Conservation (phyloP, 768 basidiomycete species). For the Coprinopsis cinerea region DNA sequence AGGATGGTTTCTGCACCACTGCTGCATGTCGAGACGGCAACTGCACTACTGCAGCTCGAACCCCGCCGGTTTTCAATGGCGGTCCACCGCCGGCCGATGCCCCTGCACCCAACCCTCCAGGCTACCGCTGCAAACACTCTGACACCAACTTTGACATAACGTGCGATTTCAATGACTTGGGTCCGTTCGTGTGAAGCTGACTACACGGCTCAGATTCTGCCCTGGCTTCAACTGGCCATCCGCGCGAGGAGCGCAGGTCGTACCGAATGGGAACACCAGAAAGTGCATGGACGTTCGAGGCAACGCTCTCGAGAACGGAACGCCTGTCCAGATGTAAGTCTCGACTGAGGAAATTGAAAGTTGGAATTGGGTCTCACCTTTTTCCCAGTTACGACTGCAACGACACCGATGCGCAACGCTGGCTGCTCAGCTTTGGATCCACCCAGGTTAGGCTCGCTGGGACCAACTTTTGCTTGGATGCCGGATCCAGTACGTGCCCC, state of each 20-base stretch:
- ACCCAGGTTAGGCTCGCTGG: conserved; percentile 25
- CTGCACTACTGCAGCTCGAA: conserved; percentile 22
- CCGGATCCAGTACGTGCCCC: conserved; percentile 23
- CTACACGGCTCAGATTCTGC: conserved; percentile 19
- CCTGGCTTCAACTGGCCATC: conserved; percentile 20
- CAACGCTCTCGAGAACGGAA: conserved; percentile 21
- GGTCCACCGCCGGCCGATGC: neutral
- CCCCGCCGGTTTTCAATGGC: conserved; percentile 18
- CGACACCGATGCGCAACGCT: conserved; percentile 24
- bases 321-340: conserved; percentile 28
- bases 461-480: conserved; percentile 30
- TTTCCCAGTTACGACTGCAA: conserved; percentile 28
- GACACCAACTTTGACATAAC: conserved; percentile 1
- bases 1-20: conserved; percentile 20
- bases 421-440: conserved; percentile 21
- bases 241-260: conserved; percentile 6
- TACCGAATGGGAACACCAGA: conserved; percentile 11
- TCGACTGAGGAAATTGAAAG: neutral
- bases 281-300: conserved; percentile 32
- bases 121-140: neutral
- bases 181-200: neutral
- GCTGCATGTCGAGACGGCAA: conserved; percentile 18
- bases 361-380: neutral
- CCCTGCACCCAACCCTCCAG: neutral
- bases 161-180: neutral